Percentiles rank a stretch among this genome's conserved stretches.
Evolutionary conservation across 2,329 filamentous ascomycete genomes (phyloP).

Genomic region (Fusarium stilboides): DNA sequence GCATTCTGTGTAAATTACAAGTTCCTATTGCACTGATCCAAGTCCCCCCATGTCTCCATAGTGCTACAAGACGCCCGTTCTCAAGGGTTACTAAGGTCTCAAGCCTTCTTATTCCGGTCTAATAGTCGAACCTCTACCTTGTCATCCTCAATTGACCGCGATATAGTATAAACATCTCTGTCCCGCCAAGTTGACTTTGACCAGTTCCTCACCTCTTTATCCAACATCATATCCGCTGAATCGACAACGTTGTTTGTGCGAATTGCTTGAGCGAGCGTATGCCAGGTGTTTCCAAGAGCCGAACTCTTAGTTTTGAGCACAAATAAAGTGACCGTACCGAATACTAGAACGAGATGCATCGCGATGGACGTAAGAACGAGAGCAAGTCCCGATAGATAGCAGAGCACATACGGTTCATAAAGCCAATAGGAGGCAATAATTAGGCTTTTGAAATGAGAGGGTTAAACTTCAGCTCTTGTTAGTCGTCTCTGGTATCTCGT

Average conservation of each 20-base stretch:
- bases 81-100: background rate
- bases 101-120: too few species aligned
- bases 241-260: background rate
- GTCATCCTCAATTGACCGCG: background rate
- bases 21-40: too few species aligned
- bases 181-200: background rate
- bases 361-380: background rate
- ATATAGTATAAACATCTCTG: background rate
- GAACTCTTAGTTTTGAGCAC: background rate
- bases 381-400: background rate
- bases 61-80: too few species aligned
- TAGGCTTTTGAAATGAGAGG: too few species aligned
- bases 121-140: background rate
- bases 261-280: background rate
- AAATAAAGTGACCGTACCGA: background rate
- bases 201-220: background rate
- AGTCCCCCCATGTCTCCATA: too few species aligned
- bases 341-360: background rate
- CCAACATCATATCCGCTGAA: background rate
- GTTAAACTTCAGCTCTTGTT: too few species aligned
- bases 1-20: too few species aligned
- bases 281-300: background rate
- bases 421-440: too few species aligned
- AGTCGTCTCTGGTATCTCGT: too few species aligned
- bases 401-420: too few species aligned